Evolutionary conservation across 768 basidiomycete genomes (phyloP).

Genomic region (Kwoniella europaea): DNA sequence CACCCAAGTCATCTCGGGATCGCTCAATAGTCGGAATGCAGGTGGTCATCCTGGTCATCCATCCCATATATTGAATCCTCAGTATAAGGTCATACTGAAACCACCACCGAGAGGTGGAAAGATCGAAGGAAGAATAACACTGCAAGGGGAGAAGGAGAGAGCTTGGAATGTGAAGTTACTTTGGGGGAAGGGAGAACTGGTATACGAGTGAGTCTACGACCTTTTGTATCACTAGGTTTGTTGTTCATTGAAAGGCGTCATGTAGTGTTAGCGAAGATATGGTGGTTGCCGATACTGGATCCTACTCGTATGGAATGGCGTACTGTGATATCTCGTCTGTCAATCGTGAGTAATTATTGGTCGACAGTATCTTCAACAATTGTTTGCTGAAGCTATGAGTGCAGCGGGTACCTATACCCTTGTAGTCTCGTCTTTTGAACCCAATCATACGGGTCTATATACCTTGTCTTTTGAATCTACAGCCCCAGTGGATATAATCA

Average conservation of each 20-base stretch:
- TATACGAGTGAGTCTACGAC: slow-evolving; percentile 69
- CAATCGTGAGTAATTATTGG: slow-evolving; percentile 61
- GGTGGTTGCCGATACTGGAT: slow-evolving; percentile 72
- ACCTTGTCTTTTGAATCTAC: slow-evolving; percentile 70
- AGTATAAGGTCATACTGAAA: slow-evolving; percentile 73
- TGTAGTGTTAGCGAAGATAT: slow-evolving; percentile 67
- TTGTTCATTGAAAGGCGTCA: background rate
- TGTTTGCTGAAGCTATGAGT: background rate
- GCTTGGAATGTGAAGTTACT: slow-evolving; percentile 75
- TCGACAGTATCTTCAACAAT: background rate
- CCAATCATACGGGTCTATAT: slow-evolving; percentile 70
- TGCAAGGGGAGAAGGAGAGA: slow-evolving; percentile 68
- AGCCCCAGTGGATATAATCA: slow-evolving; percentile 65
- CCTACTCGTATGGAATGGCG: slow-evolving; percentile 80
- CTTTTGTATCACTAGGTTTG: background rate
- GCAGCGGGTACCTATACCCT: slow-evolving; percentile 80
- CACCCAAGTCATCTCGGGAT: slow-evolving; percentile 61
- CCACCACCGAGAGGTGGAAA: slow-evolving; percentile 41
- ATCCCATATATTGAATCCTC: slow-evolving; percentile 87
- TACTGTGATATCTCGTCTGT: slow-evolving; percentile 63
- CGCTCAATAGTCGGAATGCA: slow-evolving; percentile 71
- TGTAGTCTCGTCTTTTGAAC: slow-evolving; percentile 83
- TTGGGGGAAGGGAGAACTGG: slow-evolving; percentile 75
- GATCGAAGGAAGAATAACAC: slow-evolving; percentile 61
- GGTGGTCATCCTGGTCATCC: slow-evolving; percentile 83